phyloP scores from a whole-genome alignment of 2,329 filamentous ascomycete species.

The Xylariales sp. region DNA sequence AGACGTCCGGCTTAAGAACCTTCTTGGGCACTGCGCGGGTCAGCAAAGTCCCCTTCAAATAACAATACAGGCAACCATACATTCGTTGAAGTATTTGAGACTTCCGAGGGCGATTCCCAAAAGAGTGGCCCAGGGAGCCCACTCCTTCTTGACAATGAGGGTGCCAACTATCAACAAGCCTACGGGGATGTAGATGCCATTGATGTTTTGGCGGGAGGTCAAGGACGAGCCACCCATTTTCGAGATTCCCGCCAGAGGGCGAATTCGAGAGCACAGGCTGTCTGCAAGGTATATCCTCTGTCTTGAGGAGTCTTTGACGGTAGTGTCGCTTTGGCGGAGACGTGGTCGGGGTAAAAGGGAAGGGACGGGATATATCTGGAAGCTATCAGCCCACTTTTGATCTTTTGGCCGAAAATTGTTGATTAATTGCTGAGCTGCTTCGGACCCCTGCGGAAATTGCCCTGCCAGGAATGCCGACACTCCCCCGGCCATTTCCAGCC shows the following conservation, averaged over 20 bases:
- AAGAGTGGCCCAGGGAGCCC: conserved; percentile 64
- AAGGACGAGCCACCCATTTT: conserved; percentile 35
- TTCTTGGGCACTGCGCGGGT: conserved; percentile 62
- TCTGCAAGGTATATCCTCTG: too few relatives aligned
- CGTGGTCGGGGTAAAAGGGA: background rate
- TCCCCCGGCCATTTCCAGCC: too few relatives aligned
- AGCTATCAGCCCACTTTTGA: conserved; percentile 3
- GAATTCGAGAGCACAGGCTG: too few relatives aligned
- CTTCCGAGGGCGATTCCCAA: conserved; percentile 62
- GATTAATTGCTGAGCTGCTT: conserved; percentile 4
- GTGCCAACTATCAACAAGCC: conserved; percentile 72
- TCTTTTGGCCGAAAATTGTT: conserved; percentile 6
- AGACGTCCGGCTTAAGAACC: conserved; percentile 79
- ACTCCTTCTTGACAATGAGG: conserved; percentile 75
- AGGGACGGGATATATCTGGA: conserved; percentile 5
- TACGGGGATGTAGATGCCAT: conserved; percentile 82
- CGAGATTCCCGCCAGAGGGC: too few relatives aligned
- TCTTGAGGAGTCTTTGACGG: too few relatives aligned
- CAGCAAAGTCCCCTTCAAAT: conserved; percentile 11
- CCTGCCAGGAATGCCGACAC: too few relatives aligned
- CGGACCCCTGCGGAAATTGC: too few relatives aligned
- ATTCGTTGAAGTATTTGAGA: conserved; percentile 66
- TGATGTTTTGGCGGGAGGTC: conserved; percentile 60
- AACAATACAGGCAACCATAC: conserved; percentile 45
- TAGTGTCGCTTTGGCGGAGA: background rate